A percentile compares a stretch with the other conserved stretches of the same genome.
Evolutionary conservation across 1,139 yeast species (phyloP).

Genomic region (Hemisphaericaspora xylofermentans): DNA sequence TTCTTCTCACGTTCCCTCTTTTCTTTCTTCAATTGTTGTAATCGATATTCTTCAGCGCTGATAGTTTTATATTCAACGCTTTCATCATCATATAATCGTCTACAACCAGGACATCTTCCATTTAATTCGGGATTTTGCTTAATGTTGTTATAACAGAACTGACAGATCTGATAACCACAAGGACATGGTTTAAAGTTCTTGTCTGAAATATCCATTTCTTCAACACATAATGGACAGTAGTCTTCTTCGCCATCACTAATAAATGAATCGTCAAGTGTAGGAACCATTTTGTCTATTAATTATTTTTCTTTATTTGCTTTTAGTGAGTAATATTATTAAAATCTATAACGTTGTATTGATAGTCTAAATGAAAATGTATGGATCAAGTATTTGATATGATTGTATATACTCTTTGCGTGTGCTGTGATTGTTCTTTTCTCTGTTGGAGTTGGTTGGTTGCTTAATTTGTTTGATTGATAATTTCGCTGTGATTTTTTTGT

Average conservation of each 20-base stretch:
- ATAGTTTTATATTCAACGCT: conserved; percentile 83
- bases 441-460: too few relatives aligned
- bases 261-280: conserved; percentile 44
- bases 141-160: conserved; percentile 95
- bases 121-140: conserved; percentile 92
- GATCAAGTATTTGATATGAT: neutral
- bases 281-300: conserved; percentile 10
- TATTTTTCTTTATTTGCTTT: neutral
- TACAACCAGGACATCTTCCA: conserved; percentile 97
- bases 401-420: too few relatives aligned
- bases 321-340: neutral
- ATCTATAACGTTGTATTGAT: too few relatives aligned
- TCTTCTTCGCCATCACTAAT: conserved; percentile 83
- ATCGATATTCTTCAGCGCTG: conserved; percentile 78
- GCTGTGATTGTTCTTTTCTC: too few relatives aligned
- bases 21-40: conserved; percentile 76
- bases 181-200: conserved; percentile 98
- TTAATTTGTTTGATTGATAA: neutral
- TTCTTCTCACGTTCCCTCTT: conserved; percentile 84
- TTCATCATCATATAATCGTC: conserved; percentile 91
- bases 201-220: conserved; percentile 95
- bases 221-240: conserved; percentile 85
- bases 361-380: neutral
- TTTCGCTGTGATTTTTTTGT: neutral
- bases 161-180: conserved; percentile 98